Evolutionary conservation across 768 basidiomycete genomes (phyloP), one percentile per base, ranked within the genome.

Genomic region (Amanita molliuscula): DNA sequence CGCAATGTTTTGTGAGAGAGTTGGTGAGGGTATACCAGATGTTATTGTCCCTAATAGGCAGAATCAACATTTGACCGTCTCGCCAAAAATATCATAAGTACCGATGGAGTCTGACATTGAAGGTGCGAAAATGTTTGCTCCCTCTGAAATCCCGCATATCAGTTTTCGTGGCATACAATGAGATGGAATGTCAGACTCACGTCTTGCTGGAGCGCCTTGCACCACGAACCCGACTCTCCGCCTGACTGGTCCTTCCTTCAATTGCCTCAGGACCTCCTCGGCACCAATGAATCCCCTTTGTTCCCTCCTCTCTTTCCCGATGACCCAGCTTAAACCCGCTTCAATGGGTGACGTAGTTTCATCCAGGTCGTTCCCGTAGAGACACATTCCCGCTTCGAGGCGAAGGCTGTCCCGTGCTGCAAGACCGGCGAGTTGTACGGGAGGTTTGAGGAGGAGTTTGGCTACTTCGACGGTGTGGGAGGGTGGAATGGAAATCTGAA

Each of bases 11-110:
- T 84, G 83, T 1, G 79, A 80, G 3, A 92, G 71, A 1, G 90
- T 85, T 0, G 94, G 95, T 0, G 92, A 92, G 11, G 96, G 96
- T 54, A 98, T 96, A 41, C 95, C 96, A 0, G 93, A 97, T 0
- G 94, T 99, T 41, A 98, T 78, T 10, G 67, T 62, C 31, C 91
- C 90, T 79, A 62, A 13, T 44, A 34, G 20, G 18, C 29, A 34
- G 36, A 10, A 15, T 26, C 26, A n/a, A n/a, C n/a, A n/a, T n/a
- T n/a, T n/a, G n/a, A n/a, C n/a, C n/a, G n/a, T n/a, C n/a, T n/a
- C n/a, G n/a, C n/a, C n/a, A n/a, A n/a, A n/a, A n/a, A n/a, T n/a
- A n/a, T n/a, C n/a, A 34, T 21, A 41, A 69, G 54, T 23, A 82
- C 89, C 87, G 31, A 93, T 71, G 34, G 68, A 66, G 48, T 86